phyloP scores from a whole-genome alignment of 2,329 filamentous ascomycete genomes.

The Ophiostoma tasmaniense region DNA sequence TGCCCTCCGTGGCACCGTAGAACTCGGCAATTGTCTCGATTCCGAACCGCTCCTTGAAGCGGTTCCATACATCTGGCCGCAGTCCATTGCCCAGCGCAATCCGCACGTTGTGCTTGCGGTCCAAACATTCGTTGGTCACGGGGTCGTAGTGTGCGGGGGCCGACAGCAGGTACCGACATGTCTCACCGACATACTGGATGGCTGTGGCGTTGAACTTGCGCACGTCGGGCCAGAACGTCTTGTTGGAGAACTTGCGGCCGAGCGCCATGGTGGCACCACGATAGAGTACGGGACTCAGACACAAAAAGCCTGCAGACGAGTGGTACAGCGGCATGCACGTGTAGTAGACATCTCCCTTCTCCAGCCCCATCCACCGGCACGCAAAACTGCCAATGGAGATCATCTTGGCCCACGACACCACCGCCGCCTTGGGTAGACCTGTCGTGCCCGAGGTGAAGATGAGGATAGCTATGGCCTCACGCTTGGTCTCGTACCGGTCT shows the following conservation, averaged over 20 bases:
- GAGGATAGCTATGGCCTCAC: slow-evolving; percentile 56
- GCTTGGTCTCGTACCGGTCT: slow-evolving; percentile 41
- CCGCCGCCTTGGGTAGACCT: slow-evolving; percentile 70
- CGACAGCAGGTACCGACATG: slow-evolving; percentile 70
- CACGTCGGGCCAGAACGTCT: slow-evolving; percentile 68
- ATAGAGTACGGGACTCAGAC: slow-evolving; percentile 52
- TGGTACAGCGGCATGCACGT: slow-evolving; percentile 91
- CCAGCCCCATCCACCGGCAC: slow-evolving; percentile 48
- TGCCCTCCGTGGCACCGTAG: slow-evolving; percentile 70
- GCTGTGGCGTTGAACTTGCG: slow-evolving; percentile 62
- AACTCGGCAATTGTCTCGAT: slow-evolving; percentile 69
- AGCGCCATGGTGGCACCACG: slow-evolving; percentile 60
- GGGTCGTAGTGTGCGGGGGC: slow-evolving; percentile 55
- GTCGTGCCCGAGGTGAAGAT: slow-evolving; percentile 86
- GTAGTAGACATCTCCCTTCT: slow-evolving; percentile 60
- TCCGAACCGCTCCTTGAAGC: slow-evolving; percentile 72
- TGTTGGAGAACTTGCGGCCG: slow-evolving; percentile 69
- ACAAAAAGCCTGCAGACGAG: slow-evolving; percentile 65
- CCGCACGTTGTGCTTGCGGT: slow-evolving; percentile 64
- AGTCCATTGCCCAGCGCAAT: slow-evolving; percentile 78
- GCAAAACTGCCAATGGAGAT: slow-evolving; percentile 46
- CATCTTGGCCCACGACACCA: slow-evolving; percentile 64
- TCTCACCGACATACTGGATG: slow-evolving; percentile 85
- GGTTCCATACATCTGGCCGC: slow-evolving; percentile 76
- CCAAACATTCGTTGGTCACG: slow-evolving; percentile 56